Evolutionary conservation across 371 early-diverging fungal genomes (phyloP), one percentile per base, ranked within the genome.

Genomic region (Mortierella polycephala): DNA sequence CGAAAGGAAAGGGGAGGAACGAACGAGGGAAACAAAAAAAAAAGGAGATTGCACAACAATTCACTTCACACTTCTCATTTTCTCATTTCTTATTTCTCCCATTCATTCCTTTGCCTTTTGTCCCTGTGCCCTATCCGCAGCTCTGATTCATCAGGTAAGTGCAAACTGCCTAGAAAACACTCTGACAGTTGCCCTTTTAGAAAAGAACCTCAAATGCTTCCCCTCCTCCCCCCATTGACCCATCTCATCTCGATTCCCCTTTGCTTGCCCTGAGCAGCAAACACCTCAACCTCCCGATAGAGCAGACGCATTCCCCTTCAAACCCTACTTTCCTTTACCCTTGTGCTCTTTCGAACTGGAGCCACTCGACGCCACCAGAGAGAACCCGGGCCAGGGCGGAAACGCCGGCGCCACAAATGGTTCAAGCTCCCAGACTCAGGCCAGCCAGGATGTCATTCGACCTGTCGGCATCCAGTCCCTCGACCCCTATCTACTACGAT

Each of bases 401-500:
- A 47, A 30, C 30, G 30, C 30, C 30, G 30, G 30, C 30, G 4
- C 30, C 30, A 30, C 30, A 2, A 30, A 30, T 30, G 30, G 30
- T 30, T 30, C 60, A 46, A 18, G 47, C 47, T 10, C 51, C 14
- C 64, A 67, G 37, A 54, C 39, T 13, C 50, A 64, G 21, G 65
- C 56, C 45, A 16, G 47, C 13, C n/a, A 18, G 16, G 41, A 42
- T 30, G 39, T 7, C 20, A 55, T n/a, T 9, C 55, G 71, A 40
- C 71, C 79, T 1, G 59, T 68, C 14, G 73, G 79, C 16, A 72
- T 79, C 47, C 79, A 79, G 30, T 79, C 79, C 30, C 59, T 79
- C 0, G 65, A 65, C 46, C 69, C 72, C 0, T 64, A 60, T 7
- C 79, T 79, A 23, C 40, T 79, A 45, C 69, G 79, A 7, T 72